These are phyloP conservation scores for Cladorrhinum sp. DNA, from an alignment of 2,329 filamentous ascomycete species.

Conservation along the genomic window DNA sequence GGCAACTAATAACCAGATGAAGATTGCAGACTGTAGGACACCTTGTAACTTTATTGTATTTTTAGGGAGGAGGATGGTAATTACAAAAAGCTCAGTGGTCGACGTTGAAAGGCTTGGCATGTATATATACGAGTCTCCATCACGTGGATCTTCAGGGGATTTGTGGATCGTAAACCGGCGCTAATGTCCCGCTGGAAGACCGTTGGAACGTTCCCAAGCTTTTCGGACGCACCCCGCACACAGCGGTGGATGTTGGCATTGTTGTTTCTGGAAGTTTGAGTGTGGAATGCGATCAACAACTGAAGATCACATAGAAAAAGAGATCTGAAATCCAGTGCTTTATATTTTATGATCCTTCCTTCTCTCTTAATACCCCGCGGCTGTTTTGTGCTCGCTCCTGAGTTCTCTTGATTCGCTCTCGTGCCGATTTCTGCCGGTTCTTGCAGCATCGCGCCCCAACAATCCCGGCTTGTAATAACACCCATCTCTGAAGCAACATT, in stretches of 20 bases:
- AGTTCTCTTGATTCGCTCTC: no score
- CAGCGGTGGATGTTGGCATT: background rate
- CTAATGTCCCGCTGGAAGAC: background rate
- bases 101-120: background rate
- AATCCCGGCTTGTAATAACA: background rate
- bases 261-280: background rate
- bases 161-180: background rate
- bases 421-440: background rate
- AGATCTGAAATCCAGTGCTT: no score
- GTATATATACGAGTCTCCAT: no score
- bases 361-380: no score
- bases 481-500: background rate
- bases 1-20: no score
- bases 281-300: background rate
- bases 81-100: background rate
- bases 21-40: no score
- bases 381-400: no score
- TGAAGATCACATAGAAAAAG: no score
- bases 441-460: background rate
- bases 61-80: background rate
- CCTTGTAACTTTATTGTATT: background rate
- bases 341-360: no score
- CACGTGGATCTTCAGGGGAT: conserved; percentile 3
- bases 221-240: background rate
- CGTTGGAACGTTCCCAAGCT: background rate